Evolutionary conservation across 1,284 basidiomycete species (phyloP).

Genomic region (Pterulicium gracile): DNA sequence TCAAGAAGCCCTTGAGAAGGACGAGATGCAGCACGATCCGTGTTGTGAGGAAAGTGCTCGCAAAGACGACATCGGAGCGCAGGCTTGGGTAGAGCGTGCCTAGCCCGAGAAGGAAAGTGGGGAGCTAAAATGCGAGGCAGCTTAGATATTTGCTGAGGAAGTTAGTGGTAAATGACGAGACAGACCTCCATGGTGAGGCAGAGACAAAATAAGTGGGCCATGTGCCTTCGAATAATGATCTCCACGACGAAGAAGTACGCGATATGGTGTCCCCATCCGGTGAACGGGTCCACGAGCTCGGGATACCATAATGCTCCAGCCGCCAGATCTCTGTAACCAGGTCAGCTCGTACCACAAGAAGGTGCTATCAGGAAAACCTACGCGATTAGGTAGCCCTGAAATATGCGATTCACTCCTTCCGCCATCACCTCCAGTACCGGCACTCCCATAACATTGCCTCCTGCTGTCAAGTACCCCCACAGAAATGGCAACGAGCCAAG

Average conservation of each 20-base stretch:
- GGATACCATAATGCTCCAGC: conserved; percentile 29
- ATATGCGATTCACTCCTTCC: conserved; percentile 23
- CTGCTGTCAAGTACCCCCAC: conserved; percentile 23
- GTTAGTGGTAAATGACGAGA: conserved; percentile 15
- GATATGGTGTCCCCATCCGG: conserved; percentile 52
- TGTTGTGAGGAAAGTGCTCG: conserved; percentile 39
- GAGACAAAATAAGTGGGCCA: conserved; percentile 37
- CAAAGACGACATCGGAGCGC: conserved; percentile 42
- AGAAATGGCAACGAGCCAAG: conserved; percentile 35
- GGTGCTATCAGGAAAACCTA: conserved; percentile 16
- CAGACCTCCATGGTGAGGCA: conserved; percentile 44
- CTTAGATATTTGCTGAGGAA: background rate
- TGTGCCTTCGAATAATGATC: conserved; percentile 25
- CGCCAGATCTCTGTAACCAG: conserved; percentile 21
- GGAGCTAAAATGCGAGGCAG: conserved; percentile 32
- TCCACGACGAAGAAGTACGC: conserved; percentile 40
- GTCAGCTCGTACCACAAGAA: conserved; percentile 2
- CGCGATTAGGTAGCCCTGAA: conserved; percentile 37
- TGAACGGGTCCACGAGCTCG: conserved; percentile 34
- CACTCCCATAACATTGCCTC: conserved; percentile 22
- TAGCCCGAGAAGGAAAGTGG: conserved; percentile 44
- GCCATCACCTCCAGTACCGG: conserved; percentile 14
- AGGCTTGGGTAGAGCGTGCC: conserved; percentile 33
- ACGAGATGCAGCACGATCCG: conserved; percentile 39
- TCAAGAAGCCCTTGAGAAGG: conserved; percentile 25